Base-by-base conservation (phyloP, 805 yeast species). In the Lipomyces starkeyi region DNA sequence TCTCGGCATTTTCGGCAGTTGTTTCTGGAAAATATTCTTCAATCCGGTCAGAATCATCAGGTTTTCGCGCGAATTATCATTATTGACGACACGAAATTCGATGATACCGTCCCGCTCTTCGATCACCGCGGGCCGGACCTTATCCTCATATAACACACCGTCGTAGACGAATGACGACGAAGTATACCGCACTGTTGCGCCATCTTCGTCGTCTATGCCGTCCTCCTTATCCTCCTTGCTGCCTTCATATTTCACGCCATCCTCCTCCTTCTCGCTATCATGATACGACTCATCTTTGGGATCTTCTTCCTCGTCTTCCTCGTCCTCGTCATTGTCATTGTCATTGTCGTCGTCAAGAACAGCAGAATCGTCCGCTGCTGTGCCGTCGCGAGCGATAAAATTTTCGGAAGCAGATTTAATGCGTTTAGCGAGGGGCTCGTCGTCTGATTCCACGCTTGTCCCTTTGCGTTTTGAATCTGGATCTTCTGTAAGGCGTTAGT, bases 1-100 rank as follows among this genome's bases (percentile, higher is more conserved):
- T 70, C 95, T 86, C 25, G 99, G 99, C 99, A 95, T 95, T 79
- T 95, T 94, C 1, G 99, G 99, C 71, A 95, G 84, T 80, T 95
- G 99, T 75, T 93, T 93, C 78, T 95, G 99, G 78, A 95, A 95
- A 72, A 95, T 94, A 77, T 94, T 95, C 79, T 95, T 95, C 70
- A 95, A 80, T 1, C 99, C 99, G 0, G 98, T 95, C 70, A 95
- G 82, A 61, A 95, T 94, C 83, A 95, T 91, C 82, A 95, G 82
- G 78, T 86, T 91, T 74, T 95, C 99, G 69, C 85, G 84, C 1
- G 93, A 84, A 76, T 93, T 91, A 78, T 95, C 98, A 80, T 95
- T 94, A 79, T 95, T 95, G 34, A 95, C 99, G 40, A 95, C 99
- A 65, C 98, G 83, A 76, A 95, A 94, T 78, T 94, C 97, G 68